Evolutionary conservation across 2,329 filamentous ascomycete genomes (phyloP).

Genomic region (Apiospora kogelbergensis): DNA sequence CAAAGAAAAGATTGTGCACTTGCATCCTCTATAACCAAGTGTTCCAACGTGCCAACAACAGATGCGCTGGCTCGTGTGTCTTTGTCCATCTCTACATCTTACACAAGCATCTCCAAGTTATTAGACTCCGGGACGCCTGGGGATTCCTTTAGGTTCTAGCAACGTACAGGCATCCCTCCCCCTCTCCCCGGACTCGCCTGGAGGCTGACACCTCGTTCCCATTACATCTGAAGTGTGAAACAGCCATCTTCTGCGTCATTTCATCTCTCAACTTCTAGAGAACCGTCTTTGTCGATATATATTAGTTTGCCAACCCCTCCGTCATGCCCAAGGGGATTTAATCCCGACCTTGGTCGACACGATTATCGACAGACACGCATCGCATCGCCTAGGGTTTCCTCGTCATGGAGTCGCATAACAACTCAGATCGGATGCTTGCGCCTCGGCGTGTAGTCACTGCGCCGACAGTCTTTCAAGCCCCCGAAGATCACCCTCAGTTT

Average conservation of each 20-base stretch:
- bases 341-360: constrained; percentile 3
- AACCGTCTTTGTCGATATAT: not conserved
- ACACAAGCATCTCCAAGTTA: not conserved
- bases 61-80: not conserved
- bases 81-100: not conserved
- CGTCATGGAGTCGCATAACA: constrained; percentile 13
- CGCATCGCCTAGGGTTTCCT: not conserved
- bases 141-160: not conserved
- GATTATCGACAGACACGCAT: not conserved
- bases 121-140: not conserved
- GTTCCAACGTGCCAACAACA: not conserved
- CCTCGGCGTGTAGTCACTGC: constrained; percentile 16
- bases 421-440: not conserved
- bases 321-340: not conserved
- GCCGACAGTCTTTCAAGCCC: constrained; percentile 8
- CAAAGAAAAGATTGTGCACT: not conserved
- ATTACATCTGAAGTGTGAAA: not conserved
- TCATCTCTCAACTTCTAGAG: not conserved
- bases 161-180: not conserved
- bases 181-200: not conserved
- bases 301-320: not conserved
- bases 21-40: not conserved
- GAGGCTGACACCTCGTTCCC: not conserved
- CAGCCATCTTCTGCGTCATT: not conserved
- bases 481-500: constrained; percentile 16